Percentiles rank a stretch among this genome's conserved stretches.
These are phyloP conservation scores for Lichtheimia ramosa DNA, from an alignment of 371 early-diverging fungal genomes.

Conservation along the genomic window DNA sequence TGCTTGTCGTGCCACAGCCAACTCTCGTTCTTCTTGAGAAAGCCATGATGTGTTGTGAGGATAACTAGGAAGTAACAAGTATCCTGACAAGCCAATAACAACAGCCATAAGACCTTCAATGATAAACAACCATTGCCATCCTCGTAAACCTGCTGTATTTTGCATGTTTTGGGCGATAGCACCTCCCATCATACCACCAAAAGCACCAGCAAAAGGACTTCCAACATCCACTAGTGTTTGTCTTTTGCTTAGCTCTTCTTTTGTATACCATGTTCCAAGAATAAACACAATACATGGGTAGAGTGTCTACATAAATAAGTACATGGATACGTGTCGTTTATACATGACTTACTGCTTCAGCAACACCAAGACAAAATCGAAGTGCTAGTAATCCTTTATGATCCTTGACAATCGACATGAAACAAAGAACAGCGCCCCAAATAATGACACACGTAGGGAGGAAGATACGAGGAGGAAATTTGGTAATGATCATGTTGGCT, in stretches of 20 bases:
- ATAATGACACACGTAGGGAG: constrained; percentile 55
- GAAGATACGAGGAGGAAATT: constrained; percentile 54
- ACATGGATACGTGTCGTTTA: not conserved
- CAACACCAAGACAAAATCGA: constrained; percentile 66
- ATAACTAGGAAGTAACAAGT: constrained; percentile 58
- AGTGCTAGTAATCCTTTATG: constrained; percentile 51
- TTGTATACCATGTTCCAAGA: constrained; percentile 77
- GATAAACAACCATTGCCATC: constrained; percentile 66
- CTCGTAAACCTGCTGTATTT: constrained; percentile 45
- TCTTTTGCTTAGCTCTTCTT: constrained; percentile 69
- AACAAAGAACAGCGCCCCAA: constrained; percentile 66
- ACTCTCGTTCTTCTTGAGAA: constrained; percentile 42
- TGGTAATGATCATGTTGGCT: constrained; percentile 52
- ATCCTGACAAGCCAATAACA: constrained; percentile 35
- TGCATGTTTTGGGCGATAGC: constrained; percentile 38
- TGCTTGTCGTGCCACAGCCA: constrained; percentile 51
- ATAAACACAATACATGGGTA: constrained; percentile 78
- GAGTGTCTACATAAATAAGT: constrained; percentile 39
- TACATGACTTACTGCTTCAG: constrained; percentile 28
- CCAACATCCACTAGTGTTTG: constrained; percentile 36
- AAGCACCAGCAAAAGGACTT: constrained; percentile 17
- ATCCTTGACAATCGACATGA: constrained; percentile 51
- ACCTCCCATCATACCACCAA: constrained; percentile 33
- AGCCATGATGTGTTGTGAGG: constrained; percentile 58
- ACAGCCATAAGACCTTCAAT: constrained; percentile 57